Evolutionary conservation across 2,329 filamentous ascomycete genomes (phyloP), one percentile per base, ranked within the genome.

Genomic region (Neopestalotiopsis sp.): DNA sequence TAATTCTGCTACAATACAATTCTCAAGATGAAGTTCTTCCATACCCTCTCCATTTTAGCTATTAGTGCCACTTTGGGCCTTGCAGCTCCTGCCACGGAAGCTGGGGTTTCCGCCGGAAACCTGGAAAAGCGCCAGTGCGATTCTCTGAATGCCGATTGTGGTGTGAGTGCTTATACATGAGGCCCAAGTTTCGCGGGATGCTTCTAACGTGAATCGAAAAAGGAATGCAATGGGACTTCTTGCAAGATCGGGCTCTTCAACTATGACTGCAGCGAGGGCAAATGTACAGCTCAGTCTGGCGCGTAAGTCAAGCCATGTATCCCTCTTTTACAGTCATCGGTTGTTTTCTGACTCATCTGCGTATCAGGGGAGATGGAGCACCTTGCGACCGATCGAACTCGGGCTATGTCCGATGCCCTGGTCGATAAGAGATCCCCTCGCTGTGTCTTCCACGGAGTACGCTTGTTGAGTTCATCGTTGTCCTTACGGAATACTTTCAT

Each of bases 401-500:
- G 28, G 56, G 56, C 56, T 58, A 58, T 58, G 56, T 58, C 28
- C 56, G 56, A 58, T 58, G 56, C 56, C 56, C 56, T 58, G 56
- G 56, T 32, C 56, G 56, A 58, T 24, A 17, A 28, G 24, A 28
- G 24, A 28, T 28, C 24, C 3, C 24, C 24, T 28, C 24, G 24
- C 24, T 28, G 24, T 28, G 24, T 28, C 24, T 28, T 28, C 24
- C 24, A 28, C 24, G 24, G 24, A 28, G 24, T 28, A 28, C 24
- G 24, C 24, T 28, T 28, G 24, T 28, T 28, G 24, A 28, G 24
- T 28, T 28, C 24, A 28, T 28, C 24, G 24, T 28, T 28, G 24
- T 28, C 24, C 24, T 28, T 28, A 28, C 24, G 24, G 24, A 28
- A 28, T 28, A 28, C 3, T 28, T 28, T 28, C 24, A 28, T 28